phyloP scores from a whole-genome alignment of 768 basidiomycete species.

The Trametes maxima region DNA sequence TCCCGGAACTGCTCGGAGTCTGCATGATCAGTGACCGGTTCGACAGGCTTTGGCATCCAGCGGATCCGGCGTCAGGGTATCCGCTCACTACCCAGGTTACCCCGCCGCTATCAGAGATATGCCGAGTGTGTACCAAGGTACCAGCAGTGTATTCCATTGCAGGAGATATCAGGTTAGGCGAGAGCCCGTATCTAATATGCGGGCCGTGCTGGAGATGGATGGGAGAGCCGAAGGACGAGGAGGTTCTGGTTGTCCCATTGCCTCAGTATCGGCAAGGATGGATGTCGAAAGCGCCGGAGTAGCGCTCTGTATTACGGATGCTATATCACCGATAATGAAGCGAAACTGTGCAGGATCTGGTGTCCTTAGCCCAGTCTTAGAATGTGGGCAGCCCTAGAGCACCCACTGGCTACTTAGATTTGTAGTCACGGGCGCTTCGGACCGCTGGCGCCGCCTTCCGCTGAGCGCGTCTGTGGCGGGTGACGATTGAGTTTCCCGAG shows the following conservation, averaged over 20 bases:
- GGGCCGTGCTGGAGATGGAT: conserved; percentile 72
- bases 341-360: too few relatives aligned
- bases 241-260: conserved; percentile 55
- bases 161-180: conserved; percentile 73
- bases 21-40: conserved; percentile 5
- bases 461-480: conserved; percentile 1
- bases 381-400: too few relatives aligned
- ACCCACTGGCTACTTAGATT: too few relatives aligned
- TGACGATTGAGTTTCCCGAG: not conserved
- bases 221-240: conserved; percentile 52
- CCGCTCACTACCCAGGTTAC: conserved; percentile 70
- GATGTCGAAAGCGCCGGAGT: conserved; percentile 8
- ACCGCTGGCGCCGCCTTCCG: not conserved
- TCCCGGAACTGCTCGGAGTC: not conserved
- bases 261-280: conserved; percentile 47
- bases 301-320: too few relatives aligned
- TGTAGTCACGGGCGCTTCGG: not conserved
- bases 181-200: conserved; percentile 78
- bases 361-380: too few relatives aligned
- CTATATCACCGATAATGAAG: not conserved
- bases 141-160: conserved; percentile 70
- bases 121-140: conserved; percentile 69
- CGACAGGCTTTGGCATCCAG: conserved; percentile 56
- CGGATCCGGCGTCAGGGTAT: conserved; percentile 61
- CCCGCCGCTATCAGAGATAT: conserved; percentile 61